These are phyloP conservation scores for Monosporascus sp. DNA, from an alignment of 2,329 filamentous ascomycete species.

Conservation along the genomic window DNA sequence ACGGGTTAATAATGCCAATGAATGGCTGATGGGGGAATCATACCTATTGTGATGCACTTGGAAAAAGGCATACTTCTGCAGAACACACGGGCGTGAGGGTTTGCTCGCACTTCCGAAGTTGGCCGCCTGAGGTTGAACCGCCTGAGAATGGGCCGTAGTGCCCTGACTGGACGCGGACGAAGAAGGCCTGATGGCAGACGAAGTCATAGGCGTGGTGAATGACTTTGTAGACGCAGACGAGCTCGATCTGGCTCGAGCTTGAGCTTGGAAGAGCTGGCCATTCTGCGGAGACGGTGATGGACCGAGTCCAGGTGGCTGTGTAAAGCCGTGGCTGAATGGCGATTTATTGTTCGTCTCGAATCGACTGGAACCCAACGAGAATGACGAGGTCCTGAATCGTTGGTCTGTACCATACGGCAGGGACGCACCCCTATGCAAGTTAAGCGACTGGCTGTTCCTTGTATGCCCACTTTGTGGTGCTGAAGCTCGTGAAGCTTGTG, in stretches of 20 bases:
- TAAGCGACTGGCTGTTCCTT: constrained; percentile 23
- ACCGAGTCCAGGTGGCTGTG: constrained; percentile 26
- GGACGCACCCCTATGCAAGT: constrained; percentile 18
- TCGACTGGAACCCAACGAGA: constrained; percentile 26
- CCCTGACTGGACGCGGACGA: constrained; percentile 29
- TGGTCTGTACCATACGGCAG: constrained; percentile 24
- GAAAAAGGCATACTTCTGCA: constrained; percentile 53
- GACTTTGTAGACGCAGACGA: constrained; percentile 27
- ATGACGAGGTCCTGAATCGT: constrained; percentile 26
- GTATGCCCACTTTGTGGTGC: constrained; percentile 15
- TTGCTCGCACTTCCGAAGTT: constrained; percentile 12
- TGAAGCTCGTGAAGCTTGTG: constrained; percentile 7
- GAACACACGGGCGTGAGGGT: constrained; percentile 31
- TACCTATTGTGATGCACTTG: constrained; percentile 56
- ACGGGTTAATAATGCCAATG: constrained; percentile 11
- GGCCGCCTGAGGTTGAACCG: constrained; percentile 18
- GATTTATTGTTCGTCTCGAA: constrained; percentile 25
- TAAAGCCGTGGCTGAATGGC: constrained; percentile 29
- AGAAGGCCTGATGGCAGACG: constrained; percentile 30
- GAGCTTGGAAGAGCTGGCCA: constrained; percentile 28
- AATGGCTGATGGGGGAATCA: constrained; percentile 6
- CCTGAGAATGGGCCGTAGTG: constrained; percentile 4
- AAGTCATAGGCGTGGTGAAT: constrained; percentile 29
- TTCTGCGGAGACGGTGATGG: constrained; percentile 28
- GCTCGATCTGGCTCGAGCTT: constrained; percentile 27